Evolutionary conservation across 2,329 filamentous ascomycete species (phyloP), one percentile per base, ranked within the genome.

Genomic region (Albophoma yamanashiensis): DNA sequence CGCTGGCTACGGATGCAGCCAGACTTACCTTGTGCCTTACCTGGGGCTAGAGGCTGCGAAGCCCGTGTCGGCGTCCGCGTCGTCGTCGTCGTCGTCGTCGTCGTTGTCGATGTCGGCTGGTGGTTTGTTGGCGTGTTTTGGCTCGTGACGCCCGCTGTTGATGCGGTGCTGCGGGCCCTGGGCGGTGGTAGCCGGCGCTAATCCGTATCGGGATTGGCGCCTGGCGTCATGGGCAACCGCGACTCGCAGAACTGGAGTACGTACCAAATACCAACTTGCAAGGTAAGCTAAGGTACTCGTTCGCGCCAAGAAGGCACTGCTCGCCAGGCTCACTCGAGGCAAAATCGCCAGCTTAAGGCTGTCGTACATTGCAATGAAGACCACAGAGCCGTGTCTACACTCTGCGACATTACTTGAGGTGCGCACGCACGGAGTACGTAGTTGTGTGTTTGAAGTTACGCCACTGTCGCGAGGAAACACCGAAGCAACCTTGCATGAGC

Each of bases 91-190:
- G 57, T 58, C 27, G 52, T 57, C 39, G 56, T 47, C 42, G 42
- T 57, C 31, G 56, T 45, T 4, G 58, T 47, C 42, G 58, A 39
- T 15, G 58, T 56, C 39, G 52, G 39, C 25, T 40, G 57, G 60
- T 62, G 61, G 42, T 53, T 43, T 42, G 59, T 61, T 62, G 59
- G 59, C 57, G 59, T 68, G 67, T 67, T 68, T 67, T 68, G 66
- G 66, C 67, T 64, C 62, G 67, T 68, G 67, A 66, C 63, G 59
- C 60, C 56, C 57, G n/a, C 31, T 58, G 62, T 63, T 61, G 61
- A 61, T 63, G 61, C 62, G 59, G 60, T 58, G 52, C 17, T 20
- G 39, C 12, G 27, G 56, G 47, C 36, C 56, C 38, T 58, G 58
- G 50, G 55, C 62, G 60, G 59, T 63, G 60, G 62, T 63, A 64